Evolutionary conservation across 768 basidiomycete genomes (phyloP), one percentile per base, ranked within the genome.

Genomic region (Tremella yokohamensis): DNA sequence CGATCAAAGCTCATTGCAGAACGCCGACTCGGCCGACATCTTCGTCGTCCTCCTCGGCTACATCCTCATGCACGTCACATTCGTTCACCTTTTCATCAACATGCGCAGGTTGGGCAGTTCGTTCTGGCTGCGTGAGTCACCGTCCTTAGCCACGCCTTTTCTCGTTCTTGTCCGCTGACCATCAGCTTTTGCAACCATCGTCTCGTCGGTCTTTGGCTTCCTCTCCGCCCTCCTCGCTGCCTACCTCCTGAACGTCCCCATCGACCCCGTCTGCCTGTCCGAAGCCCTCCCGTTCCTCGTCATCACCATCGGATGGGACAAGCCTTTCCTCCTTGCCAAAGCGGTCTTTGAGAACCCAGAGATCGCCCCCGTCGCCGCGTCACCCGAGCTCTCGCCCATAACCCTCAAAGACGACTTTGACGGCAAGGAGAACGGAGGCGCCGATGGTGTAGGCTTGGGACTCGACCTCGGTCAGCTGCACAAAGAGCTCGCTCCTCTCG

Each of bases 271-370:
- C 53, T 86, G 87, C 9, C 82, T 99, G 51, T 90, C 89, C 9
- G 96, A 99, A 76, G 94, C 96, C 0, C 83, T 99, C 0, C 96
- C 96, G 0, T 98, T 98, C 85, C 81, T 98, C 49, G 93, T 99
- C 37, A 94, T 94, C 76, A 96, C 92, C 1, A 85, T 99, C 59
- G 94, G 94, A 7, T 99, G 98, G 76, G 96, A 99, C 78, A 98
- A 99, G 76, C 94, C 93, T 0, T 85, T 94, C 47, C 84, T 89
- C 7, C 85, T 99, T 22, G 93, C 92, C 1, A 83, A 86, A 12
- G 87, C 91, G 1, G 89, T 98, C 15, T 90, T 97, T 78, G 82
- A 84, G 25, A 88, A 92, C 65, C 89, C 88, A 1, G 77, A 79
- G 24, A 79, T 79, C 62, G 68, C 72, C 11, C 76, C 77, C 24